Evolutionary conservation across 805 yeast species (phyloP).

Genomic region (Candida pseudoglaebosa): DNA sequence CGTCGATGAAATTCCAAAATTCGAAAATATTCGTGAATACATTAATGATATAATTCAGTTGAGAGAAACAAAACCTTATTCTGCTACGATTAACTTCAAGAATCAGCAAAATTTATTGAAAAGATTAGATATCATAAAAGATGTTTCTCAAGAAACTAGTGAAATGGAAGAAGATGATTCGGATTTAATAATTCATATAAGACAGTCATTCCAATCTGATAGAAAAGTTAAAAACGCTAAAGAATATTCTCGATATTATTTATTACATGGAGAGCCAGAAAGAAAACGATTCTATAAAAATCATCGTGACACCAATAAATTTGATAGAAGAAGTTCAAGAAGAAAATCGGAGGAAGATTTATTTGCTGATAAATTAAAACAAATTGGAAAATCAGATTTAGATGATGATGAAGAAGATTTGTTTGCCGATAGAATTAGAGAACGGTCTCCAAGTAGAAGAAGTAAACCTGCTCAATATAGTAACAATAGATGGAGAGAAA

Average conservation of each 20-base stretch:
- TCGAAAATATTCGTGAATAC: conserved; percentile 13
- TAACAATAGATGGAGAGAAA: conserved; percentile 11
- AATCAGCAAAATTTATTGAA: conserved; percentile 26
- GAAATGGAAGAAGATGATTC: conserved; percentile 39
- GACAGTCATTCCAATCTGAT: conserved; percentile 54
- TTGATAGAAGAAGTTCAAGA: conserved; percentile 8
- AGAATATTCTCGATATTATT: conserved; percentile 58
- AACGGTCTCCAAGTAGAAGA: conserved; percentile 13
- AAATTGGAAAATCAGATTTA: neutral
- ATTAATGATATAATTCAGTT: conserved; percentile 28
- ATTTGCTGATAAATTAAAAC: conserved; percentile 26
- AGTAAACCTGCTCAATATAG: neutral
- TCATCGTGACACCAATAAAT: conserved; percentile 5
- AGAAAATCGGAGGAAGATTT: conserved; percentile 26
- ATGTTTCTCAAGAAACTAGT: conserved; percentile 7
- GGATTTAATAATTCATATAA: conserved; percentile 33
- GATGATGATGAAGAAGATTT: conserved; percentile 9
- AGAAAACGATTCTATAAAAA: conserved; percentile 23
- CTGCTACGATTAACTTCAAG: conserved; percentile 30
- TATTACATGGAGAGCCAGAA: conserved; percentile 70
- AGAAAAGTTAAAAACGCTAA: conserved; percentile 55
- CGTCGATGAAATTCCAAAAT: neutral
- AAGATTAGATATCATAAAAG: conserved; percentile 18
- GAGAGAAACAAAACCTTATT: conserved; percentile 39
- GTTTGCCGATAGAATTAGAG: conserved; percentile 28